phyloP scores from a whole-genome alignment of 176 grass and related monocot genomes.

The Oryza brachyantha region DNA sequence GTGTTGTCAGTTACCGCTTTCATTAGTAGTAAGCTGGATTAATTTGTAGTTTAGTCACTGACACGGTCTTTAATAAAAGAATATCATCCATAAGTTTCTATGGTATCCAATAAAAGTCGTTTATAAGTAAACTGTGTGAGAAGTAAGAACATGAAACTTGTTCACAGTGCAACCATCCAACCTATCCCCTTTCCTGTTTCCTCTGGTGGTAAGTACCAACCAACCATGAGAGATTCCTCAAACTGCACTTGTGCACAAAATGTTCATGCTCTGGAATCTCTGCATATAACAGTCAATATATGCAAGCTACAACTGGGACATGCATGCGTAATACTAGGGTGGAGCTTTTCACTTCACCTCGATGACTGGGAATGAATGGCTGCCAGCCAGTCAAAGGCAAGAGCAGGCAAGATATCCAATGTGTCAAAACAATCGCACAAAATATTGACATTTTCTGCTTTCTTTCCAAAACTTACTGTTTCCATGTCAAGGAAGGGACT shows the following conservation, averaged over 20 bases:
- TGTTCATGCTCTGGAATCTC: background rate
- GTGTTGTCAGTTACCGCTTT: background rate
- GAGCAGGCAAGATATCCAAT: background rate
- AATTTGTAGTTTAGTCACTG: background rate
- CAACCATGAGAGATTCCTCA: background rate
- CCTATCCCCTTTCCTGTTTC: background rate
- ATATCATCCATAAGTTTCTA: background rate
- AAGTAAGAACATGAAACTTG: background rate
- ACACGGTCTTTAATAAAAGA: background rate
- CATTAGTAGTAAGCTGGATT: background rate
- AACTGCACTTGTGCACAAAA: background rate
- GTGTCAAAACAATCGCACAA: background rate
- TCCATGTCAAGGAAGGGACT: background rate
- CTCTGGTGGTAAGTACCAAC: background rate
- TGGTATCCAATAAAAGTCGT: background rate
- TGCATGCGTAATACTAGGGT: background rate
- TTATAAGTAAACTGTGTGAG: too few species aligned
- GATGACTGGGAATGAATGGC: background rate
- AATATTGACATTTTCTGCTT: slow-evolving; percentile 1
- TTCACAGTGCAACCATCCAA: background rate
- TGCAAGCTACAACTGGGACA: background rate
- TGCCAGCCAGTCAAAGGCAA: background rate
- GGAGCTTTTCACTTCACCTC: background rate
- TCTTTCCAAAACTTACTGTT: background rate
- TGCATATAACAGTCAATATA: background rate